Percentiles rank a stretch among this genome's conserved stretches.
These are phyloP conservation scores for Cocos nucifera DNA, from an alignment of 176 grass and related monocot genomes.

Conservation along the genomic window DNA sequence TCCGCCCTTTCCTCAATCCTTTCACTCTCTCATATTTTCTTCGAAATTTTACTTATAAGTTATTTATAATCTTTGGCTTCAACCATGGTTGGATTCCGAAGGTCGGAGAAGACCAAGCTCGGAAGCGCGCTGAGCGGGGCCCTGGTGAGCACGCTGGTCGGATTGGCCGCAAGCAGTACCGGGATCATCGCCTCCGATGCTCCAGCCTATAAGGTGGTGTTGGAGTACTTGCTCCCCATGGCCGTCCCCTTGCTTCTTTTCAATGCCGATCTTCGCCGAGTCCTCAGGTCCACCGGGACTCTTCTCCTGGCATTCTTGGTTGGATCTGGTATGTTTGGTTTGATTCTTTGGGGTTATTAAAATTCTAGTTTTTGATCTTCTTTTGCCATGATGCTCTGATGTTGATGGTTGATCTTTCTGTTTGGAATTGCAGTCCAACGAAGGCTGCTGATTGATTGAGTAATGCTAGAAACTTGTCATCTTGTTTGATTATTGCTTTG, in stretches of 20 bases:
- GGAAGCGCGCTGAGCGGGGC: conserved; percentile 66
- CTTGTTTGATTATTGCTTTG: too few relatives aligned
- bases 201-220: conserved; percentile 42
- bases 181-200: conserved; percentile 52
- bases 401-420: too few relatives aligned
- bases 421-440: too few relatives aligned
- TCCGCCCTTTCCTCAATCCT: neutral
- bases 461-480: too few relatives aligned
- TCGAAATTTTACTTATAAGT: too few relatives aligned
- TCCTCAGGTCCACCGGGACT: conserved; percentile 45
- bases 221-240: conserved; percentile 55
- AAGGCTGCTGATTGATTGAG: too few relatives aligned
- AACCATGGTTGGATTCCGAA: neutral
- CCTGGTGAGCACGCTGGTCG: conserved; percentile 51
- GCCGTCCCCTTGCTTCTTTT: conserved; percentile 69
- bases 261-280: conserved; percentile 47
- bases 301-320: conserved; percentile 58
- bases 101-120: conserved; percentile 38
- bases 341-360: neutral
- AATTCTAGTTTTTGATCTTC: neutral
- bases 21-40: neutral
- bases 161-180: conserved; percentile 54
- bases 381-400: too few relatives aligned
- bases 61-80: too few relatives aligned
- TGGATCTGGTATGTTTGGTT: conserved; percentile 36